A percentile compares a stretch with the other conserved stretches of the same genome.
Conservation (phyloP, 2,329 filamentous ascomycete species). For the Trichoderma hamatum region DNA sequence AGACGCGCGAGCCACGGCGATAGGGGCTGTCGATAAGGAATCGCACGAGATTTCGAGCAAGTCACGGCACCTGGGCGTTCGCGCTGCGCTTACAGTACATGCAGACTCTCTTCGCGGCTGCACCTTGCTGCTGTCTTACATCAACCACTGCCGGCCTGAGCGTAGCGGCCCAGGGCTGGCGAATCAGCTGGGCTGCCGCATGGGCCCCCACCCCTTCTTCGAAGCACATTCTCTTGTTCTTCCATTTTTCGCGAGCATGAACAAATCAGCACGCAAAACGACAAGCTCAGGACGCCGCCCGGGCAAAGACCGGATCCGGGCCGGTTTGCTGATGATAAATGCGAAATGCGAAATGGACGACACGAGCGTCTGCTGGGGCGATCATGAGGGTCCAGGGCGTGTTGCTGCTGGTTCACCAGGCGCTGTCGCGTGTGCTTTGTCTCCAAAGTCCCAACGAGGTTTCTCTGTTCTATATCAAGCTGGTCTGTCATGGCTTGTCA, state of each 20-base stretch:
- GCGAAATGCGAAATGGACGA: background rate
- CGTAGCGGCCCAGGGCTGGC: constrained; percentile 1
- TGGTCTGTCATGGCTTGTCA: background rate
- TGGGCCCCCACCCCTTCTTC: background rate
- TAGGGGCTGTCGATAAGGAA: background rate
- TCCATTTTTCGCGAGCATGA: background rate
- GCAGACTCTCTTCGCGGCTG: background rate
- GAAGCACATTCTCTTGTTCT: background rate
- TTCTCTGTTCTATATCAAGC: background rate
- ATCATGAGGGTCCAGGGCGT: background rate
- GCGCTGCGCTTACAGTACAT: background rate
- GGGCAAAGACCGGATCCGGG: constrained; percentile 11
- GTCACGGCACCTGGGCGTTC: constrained; percentile 16
- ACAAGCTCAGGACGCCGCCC: constrained; percentile 9
- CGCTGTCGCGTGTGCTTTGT: background rate
- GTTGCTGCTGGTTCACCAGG: background rate
- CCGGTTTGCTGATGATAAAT: background rate
- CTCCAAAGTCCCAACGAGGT: background rate
- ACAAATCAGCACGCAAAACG: background rate
- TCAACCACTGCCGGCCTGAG: background rate
- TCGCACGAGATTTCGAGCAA: background rate
- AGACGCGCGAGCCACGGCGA: background rate
- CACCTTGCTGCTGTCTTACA: constrained; percentile 11
- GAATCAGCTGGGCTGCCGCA: constrained; percentile 8
- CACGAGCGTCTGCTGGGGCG: background rate